A percentile compares a stretch with the other conserved stretches of the same genome.
These are phyloP conservation scores for Fusarium miscanthi DNA, from an alignment of 2,329 filamentous ascomycete genomes.

Conservation along the genomic window DNA sequence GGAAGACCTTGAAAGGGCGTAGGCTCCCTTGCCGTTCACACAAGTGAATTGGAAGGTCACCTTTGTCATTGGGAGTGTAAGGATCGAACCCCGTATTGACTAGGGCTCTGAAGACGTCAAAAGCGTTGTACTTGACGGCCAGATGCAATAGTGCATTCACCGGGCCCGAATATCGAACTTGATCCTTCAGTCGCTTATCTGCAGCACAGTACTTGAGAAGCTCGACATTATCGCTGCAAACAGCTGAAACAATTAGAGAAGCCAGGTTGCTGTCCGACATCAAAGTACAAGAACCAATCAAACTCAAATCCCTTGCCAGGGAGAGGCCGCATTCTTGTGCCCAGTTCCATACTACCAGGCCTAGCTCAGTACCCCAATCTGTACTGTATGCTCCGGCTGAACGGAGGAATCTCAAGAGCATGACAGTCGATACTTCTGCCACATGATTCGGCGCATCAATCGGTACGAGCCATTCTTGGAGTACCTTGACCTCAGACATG, in stretches of 20 bases:
- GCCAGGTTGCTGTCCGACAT: neutral
- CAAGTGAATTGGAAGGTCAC: neutral
- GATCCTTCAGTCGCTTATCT: neutral
- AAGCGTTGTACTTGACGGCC: neutral
- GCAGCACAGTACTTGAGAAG: neutral
- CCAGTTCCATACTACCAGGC: neutral
- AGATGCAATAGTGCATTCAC: neutral
- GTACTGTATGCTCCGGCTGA: neutral
- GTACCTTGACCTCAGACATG: neutral
- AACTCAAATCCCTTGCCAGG: neutral
- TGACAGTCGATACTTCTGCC: neutral
- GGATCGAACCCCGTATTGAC: neutral
- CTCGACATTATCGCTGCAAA: neutral
- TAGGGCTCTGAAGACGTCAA: neutral
- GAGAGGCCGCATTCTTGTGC: neutral
- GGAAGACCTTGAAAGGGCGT: fast-evolving
- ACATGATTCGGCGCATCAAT: neutral
- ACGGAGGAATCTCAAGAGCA: neutral
- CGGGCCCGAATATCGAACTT: fast-evolving
- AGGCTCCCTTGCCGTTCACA: neutral
- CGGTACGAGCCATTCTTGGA: neutral
- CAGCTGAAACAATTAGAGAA: neutral
- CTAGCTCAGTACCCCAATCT: neutral
- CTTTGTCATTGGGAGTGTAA: fast-evolving
- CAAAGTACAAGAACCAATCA: neutral